Base-by-base conservation (phyloP, 805 yeast genomes). In the Sugiyamaella smithiae region DNA sequence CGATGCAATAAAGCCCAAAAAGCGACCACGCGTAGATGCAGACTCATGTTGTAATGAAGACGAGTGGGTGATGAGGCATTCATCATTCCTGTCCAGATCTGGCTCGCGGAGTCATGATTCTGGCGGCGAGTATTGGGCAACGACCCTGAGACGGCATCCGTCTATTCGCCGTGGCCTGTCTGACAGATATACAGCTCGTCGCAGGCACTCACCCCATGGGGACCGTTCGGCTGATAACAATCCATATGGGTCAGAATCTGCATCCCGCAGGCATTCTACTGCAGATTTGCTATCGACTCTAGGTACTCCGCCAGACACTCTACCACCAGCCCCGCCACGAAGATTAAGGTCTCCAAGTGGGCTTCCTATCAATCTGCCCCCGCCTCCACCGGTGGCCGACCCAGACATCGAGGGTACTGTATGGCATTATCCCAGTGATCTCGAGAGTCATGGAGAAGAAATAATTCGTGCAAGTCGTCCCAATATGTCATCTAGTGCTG, bases 341-440 rank as follows among this genome's bases (percentile, higher is more conserved):
- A 11, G 22, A 19, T 16, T 19, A 4, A 11, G 22, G 6, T 35
- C 38, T 14, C 22, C 38, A 16, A 14, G 22, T 5, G 22, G 22
- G 19, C 38, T 19, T 5, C 38, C 38, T 6, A 12, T 19, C 12
- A 14, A 35, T 35, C 22, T 19, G 19, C 38, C 38, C 9, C 38
- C 38, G 12, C 38, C 22, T 4, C 38, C 22, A 12, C 38, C 38
- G 4, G 33, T 82, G 88, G 73, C 93, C 99, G 59, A 93, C 98
- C 99, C 93, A 91, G 66, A 97, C 96, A 57, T 93, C 79, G 65
- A 93, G 80, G 98, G 93, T 93, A 78, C 99, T 85, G 84, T 93
- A 93, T 76, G 99, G 99, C 60, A 93, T 88, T 51, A 93, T 95
- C 68, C 93, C 93, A 58, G 98, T 98, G 82, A 99, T 87, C 95